Base-by-base conservation (phyloP, 768 basidiomycete genomes). In the Tylopilus balloui region DNA sequence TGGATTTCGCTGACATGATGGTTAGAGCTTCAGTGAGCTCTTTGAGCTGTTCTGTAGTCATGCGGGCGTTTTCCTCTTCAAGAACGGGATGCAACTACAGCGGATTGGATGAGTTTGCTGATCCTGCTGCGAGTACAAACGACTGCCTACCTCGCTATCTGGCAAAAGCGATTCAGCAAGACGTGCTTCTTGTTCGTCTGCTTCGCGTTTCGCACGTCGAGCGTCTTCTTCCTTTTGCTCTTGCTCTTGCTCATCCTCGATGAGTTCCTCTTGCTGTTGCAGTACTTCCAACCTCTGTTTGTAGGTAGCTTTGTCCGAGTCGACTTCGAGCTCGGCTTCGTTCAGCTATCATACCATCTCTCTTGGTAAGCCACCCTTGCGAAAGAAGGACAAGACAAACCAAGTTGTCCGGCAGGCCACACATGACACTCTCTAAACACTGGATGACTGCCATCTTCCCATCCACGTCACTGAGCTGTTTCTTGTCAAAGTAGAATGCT, bases 181-280 rank as follows among this genome's bases (percentile, higher is more conserved):
- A 36, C 78, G 81, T 34, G 86, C 79, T 68, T 92, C 92, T 60
- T 78, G 68, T 59, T 92, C 89, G 54, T 83, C 86, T 20, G 83
- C 80, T 68, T 88, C 91, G 59, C 84, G 83, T 65, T 83, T 84
- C 38, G 84, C 86, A 48, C 88, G 86, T 35, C 92, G 84, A n/a
- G 91, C 88, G 64, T 88, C 83, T 66, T 92, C 88, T 66, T 92
- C 91, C 71, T 93, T 88, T 69, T 94, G 86, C 54, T 99, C 96
- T 69, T 99, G 96, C 66, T 97, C 96, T 55, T 93, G 83, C 70
- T 99, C 96, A 67, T 99, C 96, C 64, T 99, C 94, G 64, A 99
- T 99, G 53, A 99, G 90, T 67, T 99, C 96, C 65, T 99, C 91
- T 69, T 99, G 96, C 60, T 99, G 91, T 60, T 96, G 92, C 64